Conservation (phyloP, 108 stramenopile genomes). For the Pseudonitzschia delicatissima region DNA sequence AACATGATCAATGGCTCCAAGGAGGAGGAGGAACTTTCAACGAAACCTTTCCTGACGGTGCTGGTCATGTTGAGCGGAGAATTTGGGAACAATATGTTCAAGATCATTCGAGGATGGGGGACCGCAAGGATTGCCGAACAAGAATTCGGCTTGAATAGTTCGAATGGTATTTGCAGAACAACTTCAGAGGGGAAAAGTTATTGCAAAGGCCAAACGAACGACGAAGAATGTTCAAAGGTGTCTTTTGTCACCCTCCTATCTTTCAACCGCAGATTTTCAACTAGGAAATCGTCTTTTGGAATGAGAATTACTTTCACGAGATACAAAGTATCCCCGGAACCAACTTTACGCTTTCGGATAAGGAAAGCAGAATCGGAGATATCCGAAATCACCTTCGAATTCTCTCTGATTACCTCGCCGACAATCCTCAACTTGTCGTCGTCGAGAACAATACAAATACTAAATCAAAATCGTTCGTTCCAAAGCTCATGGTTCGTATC, state of each 20-base stretch:
- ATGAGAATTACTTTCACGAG: background rate
- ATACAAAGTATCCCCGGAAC: background rate
- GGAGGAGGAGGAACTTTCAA: no score
- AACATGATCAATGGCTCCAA: no score
- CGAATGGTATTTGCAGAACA: constrained; percentile 24
- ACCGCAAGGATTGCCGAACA: constrained; percentile 28
- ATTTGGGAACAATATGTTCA: constrained; percentile 54
- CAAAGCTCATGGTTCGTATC: constrained; percentile 1
- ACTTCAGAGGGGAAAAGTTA: constrained; percentile 11
- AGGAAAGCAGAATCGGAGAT: no score
- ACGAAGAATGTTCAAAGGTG: constrained; percentile 7
- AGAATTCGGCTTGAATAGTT: constrained; percentile 21
- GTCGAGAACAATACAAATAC: background rate
- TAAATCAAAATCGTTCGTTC: no score
- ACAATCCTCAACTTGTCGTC: background rate
- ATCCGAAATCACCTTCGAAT: background rate
- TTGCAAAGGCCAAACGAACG: constrained; percentile 23
- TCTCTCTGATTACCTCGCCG: background rate
- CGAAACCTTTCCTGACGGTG: constrained; percentile 25
- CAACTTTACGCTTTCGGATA: background rate
- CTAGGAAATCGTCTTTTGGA: background rate
- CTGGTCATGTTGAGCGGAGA: constrained; percentile 49
- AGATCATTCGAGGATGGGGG: constrained; percentile 32
- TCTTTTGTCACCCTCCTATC: background rate
- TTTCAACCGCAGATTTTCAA: background rate